Conservation (phyloP, 75 land plant species). For the Sequoia sempervirens region DNA sequence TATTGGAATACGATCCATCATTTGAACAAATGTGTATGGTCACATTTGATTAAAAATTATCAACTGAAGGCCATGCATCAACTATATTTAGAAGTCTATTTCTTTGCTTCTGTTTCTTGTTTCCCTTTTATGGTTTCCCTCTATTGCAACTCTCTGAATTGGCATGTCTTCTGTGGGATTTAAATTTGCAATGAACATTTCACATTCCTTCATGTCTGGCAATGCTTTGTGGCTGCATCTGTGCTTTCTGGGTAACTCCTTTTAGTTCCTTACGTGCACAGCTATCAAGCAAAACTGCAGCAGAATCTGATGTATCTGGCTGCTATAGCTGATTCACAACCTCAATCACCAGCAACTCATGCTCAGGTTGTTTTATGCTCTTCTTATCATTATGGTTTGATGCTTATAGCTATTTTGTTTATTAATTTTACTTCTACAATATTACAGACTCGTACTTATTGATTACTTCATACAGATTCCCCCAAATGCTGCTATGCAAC, state of each 20-base stretch:
- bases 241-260: neutral
- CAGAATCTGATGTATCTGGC: slow-evolving; percentile 31
- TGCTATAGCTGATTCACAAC: slow-evolving; percentile 34
- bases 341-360: slow-evolving; percentile 18
- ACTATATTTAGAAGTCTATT: neutral
- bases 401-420: neutral
- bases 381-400: neutral
- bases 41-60: neutral
- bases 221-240: neutral
- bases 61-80: neutral
- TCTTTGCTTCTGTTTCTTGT: neutral
- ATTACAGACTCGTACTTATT: neutral
- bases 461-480: slow-evolving; percentile 6
- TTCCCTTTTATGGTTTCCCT: neutral
- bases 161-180: neutral
- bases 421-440: neutral
- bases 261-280: neutral
- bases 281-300: slow-evolving; percentile 28
- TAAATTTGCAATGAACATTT: neutral
- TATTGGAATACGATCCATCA: neutral
- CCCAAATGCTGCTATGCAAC: slow-evolving; percentile 13
- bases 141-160: neutral
- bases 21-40: neutral
- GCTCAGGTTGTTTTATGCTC: slow-evolving; percentile 12
- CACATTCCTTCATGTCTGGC: neutral